Evolutionary conservation across 148 eudicot species (phyloP).

Genomic region (Bassia scoparia): DNA sequence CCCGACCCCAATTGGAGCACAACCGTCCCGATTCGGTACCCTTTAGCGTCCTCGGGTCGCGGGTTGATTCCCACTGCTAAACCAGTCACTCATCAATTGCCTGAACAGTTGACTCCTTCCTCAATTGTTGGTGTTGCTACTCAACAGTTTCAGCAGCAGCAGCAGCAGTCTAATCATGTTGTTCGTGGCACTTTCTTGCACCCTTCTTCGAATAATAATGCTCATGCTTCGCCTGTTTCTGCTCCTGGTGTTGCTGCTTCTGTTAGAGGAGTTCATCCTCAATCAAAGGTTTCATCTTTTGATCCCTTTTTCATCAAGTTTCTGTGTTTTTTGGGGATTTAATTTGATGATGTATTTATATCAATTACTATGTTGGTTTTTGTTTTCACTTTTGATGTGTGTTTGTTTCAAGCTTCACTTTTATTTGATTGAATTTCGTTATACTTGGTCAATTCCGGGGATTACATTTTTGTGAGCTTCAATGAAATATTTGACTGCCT

Average conservation of each 20-base stretch:
- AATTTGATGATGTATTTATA: not conserved
- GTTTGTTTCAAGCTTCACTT: not conserved
- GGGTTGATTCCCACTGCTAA: constrained; percentile 4
- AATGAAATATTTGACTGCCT: not conserved
- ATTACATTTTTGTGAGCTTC: not conserved
- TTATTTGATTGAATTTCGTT: not conserved
- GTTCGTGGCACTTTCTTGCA: not conserved
- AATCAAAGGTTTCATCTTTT: constrained; percentile 10
- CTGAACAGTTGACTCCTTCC: not conserved
- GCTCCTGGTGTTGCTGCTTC: not conserved
- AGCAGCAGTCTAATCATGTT: not conserved
- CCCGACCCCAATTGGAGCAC: not conserved
- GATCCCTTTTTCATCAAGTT: not conserved
- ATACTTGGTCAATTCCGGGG: not conserved
- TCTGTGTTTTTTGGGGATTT: not conserved
- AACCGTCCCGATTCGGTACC: constrained; percentile 5
- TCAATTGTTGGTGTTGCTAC: not conserved
- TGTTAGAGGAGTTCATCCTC: not conserved
- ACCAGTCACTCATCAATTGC: not conserved
- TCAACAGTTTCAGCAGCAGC: not conserved
- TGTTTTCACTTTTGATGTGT: too few species aligned
- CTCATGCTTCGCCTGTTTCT: not conserved
- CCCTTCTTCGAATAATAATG: not conserved
- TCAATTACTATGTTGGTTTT: too few species aligned
- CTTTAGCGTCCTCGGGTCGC: constrained; percentile 16